Base-by-base conservation (phyloP, 495 filamentous ascomycete species). In the Aspergillus asperescens region DNA sequence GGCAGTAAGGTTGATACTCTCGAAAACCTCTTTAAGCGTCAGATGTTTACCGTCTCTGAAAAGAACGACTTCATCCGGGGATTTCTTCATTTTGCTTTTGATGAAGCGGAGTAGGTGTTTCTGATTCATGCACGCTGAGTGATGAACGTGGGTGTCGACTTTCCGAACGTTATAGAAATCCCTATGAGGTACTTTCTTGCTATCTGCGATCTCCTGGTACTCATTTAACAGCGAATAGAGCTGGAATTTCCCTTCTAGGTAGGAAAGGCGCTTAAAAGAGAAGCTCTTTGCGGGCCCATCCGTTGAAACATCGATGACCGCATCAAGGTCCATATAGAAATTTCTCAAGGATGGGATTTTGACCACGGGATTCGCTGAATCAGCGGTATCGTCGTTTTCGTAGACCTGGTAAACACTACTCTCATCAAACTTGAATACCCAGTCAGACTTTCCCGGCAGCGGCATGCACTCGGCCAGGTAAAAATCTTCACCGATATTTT, bases 141-240 rank as follows among this genome's bases (percentile, higher is more conserved):
- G 93, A 67, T 98, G 93, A 54, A 98, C 93, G 77, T 98, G 93
- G 12, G 93, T 98, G 68, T 98, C 93, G 19, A 98, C 94, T 68
- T 98, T 98, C 54, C 93, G 80, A 43, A 98, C 93, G 62, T 98
- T 98, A 72, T 98, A 98, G 62, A 98, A 98, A 68, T 98, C 93
- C 71, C 93, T 81, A 66, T 98, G 93, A 22, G 93, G 93, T 8
- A 97, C 94, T 62, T 82, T 88, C 70, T 98, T 98, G 70, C 88
- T 95, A 77, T 97, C 94, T 45, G 93, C 91, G 55, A 93, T 90
- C 68, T 98, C 93, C 67, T 97, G 90, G 59, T 97, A 95, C 60
- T 95, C 92, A 68, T 97, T 96, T 52, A 96, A 71, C 3, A 98
- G 78, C 10, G 82, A 77, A 61, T 98, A 95, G 8, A 98, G 78